These are phyloP conservation scores for Gnomoniopsis sp. DNA, from an alignment of 2,329 filamentous ascomycete genomes.

Conservation along the genomic window DNA sequence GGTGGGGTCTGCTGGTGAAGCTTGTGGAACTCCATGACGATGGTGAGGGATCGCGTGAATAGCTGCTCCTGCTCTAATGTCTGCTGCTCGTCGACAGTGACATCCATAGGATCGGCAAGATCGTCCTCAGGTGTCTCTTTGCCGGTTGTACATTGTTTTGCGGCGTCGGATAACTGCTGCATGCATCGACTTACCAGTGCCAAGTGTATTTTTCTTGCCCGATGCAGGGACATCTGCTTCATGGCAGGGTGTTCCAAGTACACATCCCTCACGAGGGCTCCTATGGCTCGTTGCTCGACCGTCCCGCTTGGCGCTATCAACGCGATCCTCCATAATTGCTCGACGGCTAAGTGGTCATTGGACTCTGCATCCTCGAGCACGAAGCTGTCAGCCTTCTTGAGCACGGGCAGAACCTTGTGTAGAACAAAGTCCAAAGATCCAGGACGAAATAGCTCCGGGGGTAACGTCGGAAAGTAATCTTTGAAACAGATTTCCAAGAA, in stretches of 20 bases:
- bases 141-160: slow-evolving; percentile 46
- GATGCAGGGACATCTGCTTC: slow-evolving; percentile 42
- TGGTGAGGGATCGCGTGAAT: slow-evolving; percentile 66
- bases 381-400: slow-evolving; percentile 42
- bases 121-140: slow-evolving; percentile 33
- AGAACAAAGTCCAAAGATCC: slow-evolving; percentile 63
- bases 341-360: slow-evolving; percentile 51
- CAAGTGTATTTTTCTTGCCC: slow-evolving; percentile 60
- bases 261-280: slow-evolving; percentile 64
- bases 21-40: slow-evolving; percentile 65
- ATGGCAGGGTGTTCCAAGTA: slow-evolving; percentile 64
- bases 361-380: slow-evolving; percentile 45
- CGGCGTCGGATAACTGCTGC: slow-evolving; percentile 63
- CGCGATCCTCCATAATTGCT: slow-evolving; percentile 82
- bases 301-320: slow-evolving; percentile 62
- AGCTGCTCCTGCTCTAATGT: slow-evolving; percentile 51
- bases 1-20: slow-evolving; percentile 60
- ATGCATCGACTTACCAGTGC: slow-evolving; percentile 72
- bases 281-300: slow-evolving; percentile 67
- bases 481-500: slow-evolving; percentile 54
- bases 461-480: slow-evolving; percentile 54
- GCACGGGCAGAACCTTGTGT: slow-evolving; percentile 43
- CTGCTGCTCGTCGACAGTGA: slow-evolving; percentile 40
- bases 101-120: slow-evolving; percentile 52
- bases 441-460: slow-evolving; percentile 55